Conservation (phyloP, 1,284 basidiomycete species). For the Neotropicomus parvogracilis region DNA sequence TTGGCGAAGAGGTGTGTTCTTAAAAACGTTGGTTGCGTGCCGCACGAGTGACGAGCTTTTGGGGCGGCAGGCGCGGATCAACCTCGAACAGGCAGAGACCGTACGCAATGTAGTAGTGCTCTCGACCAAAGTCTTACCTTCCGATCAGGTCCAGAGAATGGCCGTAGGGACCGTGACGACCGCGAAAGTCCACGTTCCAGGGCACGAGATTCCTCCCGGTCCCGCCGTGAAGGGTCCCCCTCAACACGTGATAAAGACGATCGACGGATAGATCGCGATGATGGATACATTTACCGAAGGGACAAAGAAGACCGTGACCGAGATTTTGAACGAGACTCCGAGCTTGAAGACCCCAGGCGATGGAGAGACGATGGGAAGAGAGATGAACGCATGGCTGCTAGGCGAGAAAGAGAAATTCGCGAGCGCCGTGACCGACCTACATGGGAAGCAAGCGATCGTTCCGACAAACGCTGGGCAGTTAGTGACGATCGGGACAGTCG, state of each 20-base stretch:
- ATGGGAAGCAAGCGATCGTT: conserved; percentile 38
- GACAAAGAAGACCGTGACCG: conserved; percentile 38
- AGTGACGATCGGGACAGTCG: conserved; percentile 64
- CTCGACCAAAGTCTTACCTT: conserved; percentile 10
- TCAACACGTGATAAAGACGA: conserved; percentile 46
- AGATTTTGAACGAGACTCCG: conserved; percentile 42
- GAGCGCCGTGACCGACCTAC: conserved; percentile 48
- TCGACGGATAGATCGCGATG: conserved; percentile 35
- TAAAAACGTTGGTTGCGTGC: conserved; percentile 2
- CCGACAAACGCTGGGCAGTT: conserved; percentile 52
- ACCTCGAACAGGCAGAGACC: conserved; percentile 51
- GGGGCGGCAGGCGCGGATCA: conserved; percentile 44
- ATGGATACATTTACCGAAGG: conserved; percentile 27
- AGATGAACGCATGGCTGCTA: conserved; percentile 63
- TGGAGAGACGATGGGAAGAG: conserved; percentile 79
- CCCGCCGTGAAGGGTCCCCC: conserved; percentile 53
- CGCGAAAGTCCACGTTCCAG: conserved; percentile 58
- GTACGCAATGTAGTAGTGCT: conserved; percentile 39
- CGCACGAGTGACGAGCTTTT: conserved; percentile 1
- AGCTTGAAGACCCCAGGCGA: conserved; percentile 57
- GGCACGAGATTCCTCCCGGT: conserved; percentile 55
- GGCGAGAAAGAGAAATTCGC: conserved; percentile 47
- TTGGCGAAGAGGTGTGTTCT: conserved; percentile 67
- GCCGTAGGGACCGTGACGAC: conserved; percentile 57
- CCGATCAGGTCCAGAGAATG: conserved; percentile 44